A percentile compares a stretch with the other conserved stretches of the same genome.
Conservation (phyloP, 1,284 basidiomycete species). For the Lentinus polychrous region DNA sequence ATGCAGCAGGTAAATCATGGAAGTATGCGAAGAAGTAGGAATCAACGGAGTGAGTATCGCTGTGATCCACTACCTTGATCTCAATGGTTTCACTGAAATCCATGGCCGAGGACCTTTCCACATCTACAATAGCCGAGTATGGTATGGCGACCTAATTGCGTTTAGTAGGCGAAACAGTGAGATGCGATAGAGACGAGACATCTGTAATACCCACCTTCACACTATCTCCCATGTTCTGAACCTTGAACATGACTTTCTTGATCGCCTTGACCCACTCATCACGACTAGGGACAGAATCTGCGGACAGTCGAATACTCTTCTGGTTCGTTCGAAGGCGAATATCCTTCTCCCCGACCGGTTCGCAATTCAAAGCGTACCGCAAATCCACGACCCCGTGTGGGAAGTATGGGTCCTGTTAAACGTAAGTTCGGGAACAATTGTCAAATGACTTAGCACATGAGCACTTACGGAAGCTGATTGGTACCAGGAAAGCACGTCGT, state of each 20-base stretch:
- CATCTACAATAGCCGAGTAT: slow-evolving; percentile 81
- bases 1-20: slow-evolving; percentile 66
- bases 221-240: slow-evolving; percentile 92
- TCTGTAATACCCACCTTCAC: slow-evolving; percentile 67
- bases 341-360: slow-evolving; percentile 64
- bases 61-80: slow-evolving; percentile 83
- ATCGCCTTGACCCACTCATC: slow-evolving; percentile 94
- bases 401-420: slow-evolving; percentile 84
- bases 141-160: slow-evolving; percentile 81
- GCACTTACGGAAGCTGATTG: slow-evolving; percentile 76
- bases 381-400: slow-evolving; percentile 92
- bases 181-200: neutral
- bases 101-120: slow-evolving; percentile 82
- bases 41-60: slow-evolving; percentile 72
- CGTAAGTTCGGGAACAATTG: slow-evolving; percentile 6
- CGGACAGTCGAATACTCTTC: slow-evolving; percentile 64
- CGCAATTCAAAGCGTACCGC: slow-evolving; percentile 87
- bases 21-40: slow-evolving; percentile 95
- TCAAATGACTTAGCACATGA: slow-evolving; percentile 5
- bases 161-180: slow-evolving; percentile 2
- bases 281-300: slow-evolving; percentile 74
- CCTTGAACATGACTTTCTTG: slow-evolving; percentile 87
- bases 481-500: slow-evolving; percentile 92
- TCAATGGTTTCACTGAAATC: slow-evolving; percentile 95
- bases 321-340: slow-evolving; percentile 79